phyloP scores from a whole-genome alignment of 1,284 basidiomycete genomes.

The Cutaneotrichosporon sp. region DNA sequence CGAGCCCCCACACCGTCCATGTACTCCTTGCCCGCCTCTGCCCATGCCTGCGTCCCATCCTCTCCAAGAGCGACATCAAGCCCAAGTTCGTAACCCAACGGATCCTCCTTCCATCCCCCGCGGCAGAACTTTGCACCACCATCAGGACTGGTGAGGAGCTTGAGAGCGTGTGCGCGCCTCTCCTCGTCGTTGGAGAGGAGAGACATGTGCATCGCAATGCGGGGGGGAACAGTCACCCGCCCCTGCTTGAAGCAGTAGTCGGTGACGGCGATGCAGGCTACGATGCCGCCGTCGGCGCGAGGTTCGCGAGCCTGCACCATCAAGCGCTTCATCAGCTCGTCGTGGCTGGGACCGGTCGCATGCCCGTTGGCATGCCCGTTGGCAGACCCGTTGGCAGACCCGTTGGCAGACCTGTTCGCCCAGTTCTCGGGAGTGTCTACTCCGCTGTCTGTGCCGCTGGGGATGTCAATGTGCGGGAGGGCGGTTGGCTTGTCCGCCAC shows the following conservation, averaged over 20 bases:
- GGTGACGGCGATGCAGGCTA: constrained; percentile 69
- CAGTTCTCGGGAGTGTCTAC: constrained; percentile 18
- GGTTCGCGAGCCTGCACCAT: constrained; percentile 28
- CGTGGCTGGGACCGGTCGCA: neutral
- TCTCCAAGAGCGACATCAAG: constrained; percentile 33
- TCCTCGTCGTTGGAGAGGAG: constrained; percentile 28
- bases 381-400: constrained; percentile 16
- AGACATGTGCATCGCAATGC: constrained; percentile 37
- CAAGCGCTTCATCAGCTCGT: constrained; percentile 15
- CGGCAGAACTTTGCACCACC: constrained; percentile 39
- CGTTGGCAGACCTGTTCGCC: constrained; percentile 12
- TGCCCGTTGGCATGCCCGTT: constrained; percentile 11
- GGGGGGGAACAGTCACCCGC: constrained; percentile 71
- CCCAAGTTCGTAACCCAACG: constrained; percentile 35
- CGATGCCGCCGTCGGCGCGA: constrained; percentile 53
- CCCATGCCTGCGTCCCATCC: constrained; percentile 34
- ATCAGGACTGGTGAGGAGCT: constrained; percentile 39
- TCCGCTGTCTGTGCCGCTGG: constrained; percentile 13
- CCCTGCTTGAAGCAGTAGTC: constrained; percentile 72
- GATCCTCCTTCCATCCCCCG: constrained; percentile 48
- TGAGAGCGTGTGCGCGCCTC: constrained; percentile 28
- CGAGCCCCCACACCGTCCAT: constrained; percentile 11
- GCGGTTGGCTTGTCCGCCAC: constrained; percentile 16
- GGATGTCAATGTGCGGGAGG: constrained; percentile 17
- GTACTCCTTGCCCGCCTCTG: constrained; percentile 14